Evolutionary conservation across 2,329 filamentous ascomycete species (phyloP).

Genomic region (Laburnicola sp.): DNA sequence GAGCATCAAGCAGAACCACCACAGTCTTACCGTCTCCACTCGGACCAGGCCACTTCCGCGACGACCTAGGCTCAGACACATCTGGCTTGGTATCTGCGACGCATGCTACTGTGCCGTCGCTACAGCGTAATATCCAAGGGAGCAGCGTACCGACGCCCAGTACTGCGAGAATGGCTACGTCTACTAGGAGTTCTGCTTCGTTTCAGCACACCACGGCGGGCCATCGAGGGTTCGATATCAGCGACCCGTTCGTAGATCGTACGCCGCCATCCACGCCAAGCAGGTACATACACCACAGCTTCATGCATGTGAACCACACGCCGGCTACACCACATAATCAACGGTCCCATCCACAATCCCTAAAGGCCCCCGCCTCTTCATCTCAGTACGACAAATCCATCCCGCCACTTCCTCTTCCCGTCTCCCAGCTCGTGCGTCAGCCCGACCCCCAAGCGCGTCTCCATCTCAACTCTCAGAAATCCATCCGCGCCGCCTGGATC

Average conservation of each 20-base stretch:
- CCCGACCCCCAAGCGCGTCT: slow-evolving; percentile 3
- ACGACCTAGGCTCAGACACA: slow-evolving; percentile 2
- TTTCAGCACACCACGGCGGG: not conserved
- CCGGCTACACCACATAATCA: not conserved
- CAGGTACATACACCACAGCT: not conserved
- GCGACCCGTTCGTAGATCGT: slow-evolving; percentile 6
- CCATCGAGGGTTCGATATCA: not conserved
- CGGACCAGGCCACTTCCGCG: not conserved
- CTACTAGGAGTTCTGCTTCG: not conserved
- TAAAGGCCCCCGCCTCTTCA: not conserved
- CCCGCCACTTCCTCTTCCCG: not conserved
- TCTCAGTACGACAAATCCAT: not conserved
- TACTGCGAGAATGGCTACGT: not conserved
- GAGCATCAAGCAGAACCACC: not conserved
- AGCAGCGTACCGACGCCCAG: not conserved
- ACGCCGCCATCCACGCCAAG: not conserved
- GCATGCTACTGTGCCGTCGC: not conserved
- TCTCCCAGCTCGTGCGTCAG: not conserved
- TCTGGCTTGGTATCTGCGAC: slow-evolving; percentile 3
- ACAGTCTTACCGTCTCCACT: slow-evolving; percentile 5
- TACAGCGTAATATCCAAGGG: not conserved
- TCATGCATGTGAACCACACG: not conserved
- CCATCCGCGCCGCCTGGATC: slow-evolving; percentile 23
- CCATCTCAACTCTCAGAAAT: slow-evolving; percentile 11
- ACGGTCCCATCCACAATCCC: not conserved